Evolutionary conservation across 495 filamentous ascomycete genomes (phyloP).

Genomic region (Neurospora sp.): DNA sequence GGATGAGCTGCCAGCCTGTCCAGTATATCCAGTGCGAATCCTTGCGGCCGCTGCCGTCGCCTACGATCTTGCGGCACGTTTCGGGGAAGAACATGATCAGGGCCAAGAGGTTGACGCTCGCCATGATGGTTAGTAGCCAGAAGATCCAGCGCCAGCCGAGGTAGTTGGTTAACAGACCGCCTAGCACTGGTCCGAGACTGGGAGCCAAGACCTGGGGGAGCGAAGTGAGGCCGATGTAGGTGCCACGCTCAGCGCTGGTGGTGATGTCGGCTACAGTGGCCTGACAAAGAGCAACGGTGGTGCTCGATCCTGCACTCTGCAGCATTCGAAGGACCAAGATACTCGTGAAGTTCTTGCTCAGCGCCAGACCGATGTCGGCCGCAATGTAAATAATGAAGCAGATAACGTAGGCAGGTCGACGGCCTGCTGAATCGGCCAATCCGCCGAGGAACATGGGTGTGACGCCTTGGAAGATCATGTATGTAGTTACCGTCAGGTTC

Average conservation of each 20-base stretch:
- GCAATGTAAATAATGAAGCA: slow-evolving; percentile 46
- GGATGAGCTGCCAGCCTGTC: slow-evolving; percentile 27
- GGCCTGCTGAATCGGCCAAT: slow-evolving; percentile 44
- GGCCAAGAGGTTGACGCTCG: slow-evolving; percentile 28
- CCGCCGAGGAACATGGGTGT: slow-evolving; percentile 48
- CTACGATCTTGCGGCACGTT: slow-evolving; percentile 54
- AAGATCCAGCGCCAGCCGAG: slow-evolving; percentile 61
- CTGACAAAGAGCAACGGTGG: slow-evolving; percentile 41
- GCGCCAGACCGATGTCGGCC: slow-evolving; percentile 46
- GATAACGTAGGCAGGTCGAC: slow-evolving; percentile 45
- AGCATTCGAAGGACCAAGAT: slow-evolving; percentile 45
- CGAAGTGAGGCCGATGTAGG: slow-evolving; percentile 30
- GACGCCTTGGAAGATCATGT: slow-evolving; percentile 49
- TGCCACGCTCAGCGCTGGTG: slow-evolving; percentile 42
- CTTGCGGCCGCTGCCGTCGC: slow-evolving; percentile 48
- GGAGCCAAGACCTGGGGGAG: slow-evolving; percentile 30
- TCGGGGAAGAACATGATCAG: slow-evolving; percentile 46
- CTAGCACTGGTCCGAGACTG: slow-evolving; percentile 29
- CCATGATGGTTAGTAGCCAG: slow-evolving; percentile 53
- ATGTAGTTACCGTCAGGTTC: slow-evolving; percentile 55
- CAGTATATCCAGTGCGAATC: slow-evolving; percentile 22
- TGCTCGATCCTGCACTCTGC: slow-evolving; percentile 45
- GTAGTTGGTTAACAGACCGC: slow-evolving; percentile 48
- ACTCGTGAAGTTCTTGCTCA: slow-evolving; percentile 37
- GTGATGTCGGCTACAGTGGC: slow-evolving; percentile 47